Base-by-base conservation (phyloP, 2,329 filamentous ascomycete species). In the Laburnicola sp. region DNA sequence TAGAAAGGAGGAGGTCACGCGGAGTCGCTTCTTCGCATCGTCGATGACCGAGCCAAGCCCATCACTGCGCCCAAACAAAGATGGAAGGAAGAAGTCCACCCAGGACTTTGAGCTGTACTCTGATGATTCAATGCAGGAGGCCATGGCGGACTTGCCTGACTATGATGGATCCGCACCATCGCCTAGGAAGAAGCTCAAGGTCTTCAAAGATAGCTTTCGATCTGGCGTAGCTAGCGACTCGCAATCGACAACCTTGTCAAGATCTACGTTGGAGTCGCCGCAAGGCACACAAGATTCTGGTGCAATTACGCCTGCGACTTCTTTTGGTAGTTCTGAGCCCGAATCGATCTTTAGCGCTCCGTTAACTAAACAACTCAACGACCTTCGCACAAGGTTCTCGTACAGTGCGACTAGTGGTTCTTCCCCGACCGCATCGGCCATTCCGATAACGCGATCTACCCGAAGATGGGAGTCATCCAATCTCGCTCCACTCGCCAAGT, bases 71-170 rank as follows among this genome's bases (percentile, higher is more conserved):
- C 68, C 65, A 35, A 58, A 59, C 28, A 73, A 72, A 8, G 63
- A 57, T 16, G 60, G 41, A 28, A 66, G 57, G 35, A 66, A 66
- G 42, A 69, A 56, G 28, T 65, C 68, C 16, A 62, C 63, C 10
- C 65, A 72, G 1, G 73, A 77, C 10, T 76, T 80, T 51, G 72
- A 78, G 22, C 60, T 79, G 1, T 78, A 71, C 64, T 79, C 77
- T 3, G 78, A 80, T 54, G 77, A 79, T 46, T 78, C 76, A 4
- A 63, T 76, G 5, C 73, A 74, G 22, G 74, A 77, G 22, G 76
- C 73, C 6, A 69, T 76, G 57, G 71, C 69, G 9, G 61, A 67
- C 42, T 55, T 70, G 2, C 67, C 65, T 35, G 72, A 73, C 46
- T 51, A 68, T 3, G 68, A 71, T 30, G 58, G 71, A 50, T 53